Conservation (phyloP, 2,329 filamentous ascomycete genomes). For the Verticillium albo-atrum region DNA sequence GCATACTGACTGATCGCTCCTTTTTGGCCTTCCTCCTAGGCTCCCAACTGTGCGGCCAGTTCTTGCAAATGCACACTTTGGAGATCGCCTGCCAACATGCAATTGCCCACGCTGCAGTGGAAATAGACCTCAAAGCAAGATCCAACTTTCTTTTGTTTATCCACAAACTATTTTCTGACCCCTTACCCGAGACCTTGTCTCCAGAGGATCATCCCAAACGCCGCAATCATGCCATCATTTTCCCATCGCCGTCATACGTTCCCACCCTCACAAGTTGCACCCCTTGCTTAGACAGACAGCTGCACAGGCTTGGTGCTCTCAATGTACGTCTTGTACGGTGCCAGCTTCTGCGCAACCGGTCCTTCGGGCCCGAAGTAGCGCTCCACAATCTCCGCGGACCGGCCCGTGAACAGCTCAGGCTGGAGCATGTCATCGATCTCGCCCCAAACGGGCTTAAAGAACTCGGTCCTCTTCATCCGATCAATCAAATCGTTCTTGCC, state of each 20-base stretch:
- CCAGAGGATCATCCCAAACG: background rate
- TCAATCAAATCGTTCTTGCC: conserved; percentile 47
- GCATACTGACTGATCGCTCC: no score
- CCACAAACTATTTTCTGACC: background rate
- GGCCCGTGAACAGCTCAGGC: conserved; percentile 48
- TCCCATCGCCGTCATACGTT: background rate
- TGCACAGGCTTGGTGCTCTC: conserved; percentile 26
- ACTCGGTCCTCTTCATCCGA: conserved; percentile 66
- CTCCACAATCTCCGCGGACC: conserved; percentile 40
- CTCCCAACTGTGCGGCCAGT: no score
- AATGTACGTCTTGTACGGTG: conserved; percentile 31
- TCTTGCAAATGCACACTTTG: no score
- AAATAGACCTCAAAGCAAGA: no score
- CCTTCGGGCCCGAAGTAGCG: conserved; percentile 36
- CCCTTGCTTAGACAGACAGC: conserved; percentile 28
- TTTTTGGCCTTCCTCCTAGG: no score
- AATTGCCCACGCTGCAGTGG: no score
- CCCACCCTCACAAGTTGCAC: background rate
- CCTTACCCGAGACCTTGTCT: background rate
- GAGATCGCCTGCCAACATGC: no score
- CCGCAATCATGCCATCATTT: background rate
- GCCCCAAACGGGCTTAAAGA: conserved; percentile 68
- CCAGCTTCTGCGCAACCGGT: conserved; percentile 30
- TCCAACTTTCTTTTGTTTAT: background rate
- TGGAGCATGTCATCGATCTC: conserved; percentile 67